Percentiles rank a stretch among this genome's conserved stretches.
Conservation (phyloP, 495 filamentous ascomycete genomes). For the Trichoderma asperelloides region DNA sequence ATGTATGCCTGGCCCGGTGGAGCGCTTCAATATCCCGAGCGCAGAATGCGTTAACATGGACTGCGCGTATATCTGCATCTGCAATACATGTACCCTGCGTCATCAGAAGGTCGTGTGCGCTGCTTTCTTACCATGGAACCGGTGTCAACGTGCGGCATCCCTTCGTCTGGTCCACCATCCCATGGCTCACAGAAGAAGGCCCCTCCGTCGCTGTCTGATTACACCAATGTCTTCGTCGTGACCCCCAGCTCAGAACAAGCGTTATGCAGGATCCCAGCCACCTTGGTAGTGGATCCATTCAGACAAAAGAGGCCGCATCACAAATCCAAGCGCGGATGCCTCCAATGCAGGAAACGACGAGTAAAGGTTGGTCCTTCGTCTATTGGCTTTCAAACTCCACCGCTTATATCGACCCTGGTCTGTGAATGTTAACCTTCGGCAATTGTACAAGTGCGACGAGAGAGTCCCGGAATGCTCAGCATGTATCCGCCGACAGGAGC, state of each 20-base stretch:
- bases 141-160: neutral
- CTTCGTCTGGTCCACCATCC: neutral
- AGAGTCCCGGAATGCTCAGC: neutral
- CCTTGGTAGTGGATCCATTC: conserved; percentile 12
- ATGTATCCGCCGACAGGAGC: neutral
- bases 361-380: conserved; percentile 11
- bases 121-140: neutral
- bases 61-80: neutral
- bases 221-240: neutral
- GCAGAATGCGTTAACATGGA: neutral
- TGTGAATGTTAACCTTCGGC: neutral
- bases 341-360: conserved; percentile 18
- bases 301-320: conserved; percentile 14
- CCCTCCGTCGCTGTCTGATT: neutral
- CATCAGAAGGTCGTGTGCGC: neutral
- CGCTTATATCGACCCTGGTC: neutral
- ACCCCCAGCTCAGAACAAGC: neutral
- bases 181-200: neutral
- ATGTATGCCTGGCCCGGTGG: neutral
- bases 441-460: neutral
- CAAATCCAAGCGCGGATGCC: conserved; percentile 16
- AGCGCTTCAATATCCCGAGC: neutral
- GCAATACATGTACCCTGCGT: neutral
- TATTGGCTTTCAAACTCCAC: neutral
- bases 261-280: conserved; percentile 11